Conservation (phyloP, 2,329 filamentous ascomycete genomes). For the Cercospora sesami region DNA sequence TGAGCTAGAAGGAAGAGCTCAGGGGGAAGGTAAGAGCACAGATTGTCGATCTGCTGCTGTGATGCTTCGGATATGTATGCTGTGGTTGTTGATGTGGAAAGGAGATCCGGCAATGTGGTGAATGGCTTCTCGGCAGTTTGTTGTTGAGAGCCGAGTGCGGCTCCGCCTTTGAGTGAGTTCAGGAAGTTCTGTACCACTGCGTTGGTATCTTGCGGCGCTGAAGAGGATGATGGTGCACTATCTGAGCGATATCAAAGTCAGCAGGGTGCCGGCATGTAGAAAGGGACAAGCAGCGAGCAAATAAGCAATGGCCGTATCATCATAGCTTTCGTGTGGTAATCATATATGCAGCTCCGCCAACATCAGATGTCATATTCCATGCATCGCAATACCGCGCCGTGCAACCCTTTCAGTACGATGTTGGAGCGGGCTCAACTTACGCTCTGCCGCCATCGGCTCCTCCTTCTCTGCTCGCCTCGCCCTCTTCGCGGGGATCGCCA, state of each 20-base stretch:
- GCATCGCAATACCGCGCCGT: constrained; percentile 1
- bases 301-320: constrained; percentile 17
- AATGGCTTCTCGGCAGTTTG: constrained; percentile 65
- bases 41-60: constrained; percentile 64
- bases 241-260: constrained; percentile 22
- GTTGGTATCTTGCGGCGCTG: constrained; percentile 65
- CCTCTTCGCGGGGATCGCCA: constrained; percentile 88
- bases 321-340: constrained; percentile 22
- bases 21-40: constrained; percentile 77
- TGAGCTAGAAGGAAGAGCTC: constrained; percentile 74
- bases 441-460: constrained; percentile 97
- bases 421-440: constrained; percentile 67
- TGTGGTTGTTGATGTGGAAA: constrained; percentile 74
- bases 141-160: constrained; percentile 41
- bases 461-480: constrained; percentile 82
- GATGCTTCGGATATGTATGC: constrained; percentile 71
- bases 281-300: constrained; percentile 10
- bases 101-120: constrained; percentile 81
- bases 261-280: constrained; percentile 4
- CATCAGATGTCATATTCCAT: neutral
- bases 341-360: constrained; percentile 14
- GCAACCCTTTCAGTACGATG: neutral
- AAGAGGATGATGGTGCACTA: constrained; percentile 28
- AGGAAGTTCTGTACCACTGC: constrained; percentile 85
- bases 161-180: constrained; percentile 69